A percentile compares a stretch with the other conserved stretches of the same genome.
Evolutionary conservation across 2,329 filamentous ascomycete species (phyloP).

Genomic region (Arthroderma sp.): DNA sequence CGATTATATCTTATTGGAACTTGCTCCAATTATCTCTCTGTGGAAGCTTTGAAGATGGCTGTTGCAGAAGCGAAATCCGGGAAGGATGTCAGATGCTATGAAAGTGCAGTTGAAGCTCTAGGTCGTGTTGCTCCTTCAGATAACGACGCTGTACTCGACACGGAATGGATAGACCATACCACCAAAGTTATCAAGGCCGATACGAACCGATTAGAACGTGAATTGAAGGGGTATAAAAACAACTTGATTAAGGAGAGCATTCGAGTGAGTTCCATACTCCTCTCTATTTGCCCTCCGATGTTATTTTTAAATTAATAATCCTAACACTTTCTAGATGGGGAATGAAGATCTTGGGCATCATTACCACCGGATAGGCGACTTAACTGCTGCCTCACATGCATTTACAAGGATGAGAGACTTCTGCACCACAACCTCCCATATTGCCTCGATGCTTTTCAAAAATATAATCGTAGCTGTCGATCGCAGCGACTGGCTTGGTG

Average conservation of each 20-base stretch:
- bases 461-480: slow-evolving; percentile 65
- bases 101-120: slow-evolving; percentile 54
- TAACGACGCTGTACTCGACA: slow-evolving; percentile 54
- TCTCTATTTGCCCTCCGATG: slow-evolving; percentile 3
- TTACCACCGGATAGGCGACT: slow-evolving; percentile 65
- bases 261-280: slow-evolving; percentile 44
- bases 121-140: slow-evolving; percentile 53
- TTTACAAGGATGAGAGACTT: slow-evolving; percentile 84
- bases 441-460: slow-evolving; percentile 69
- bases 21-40: slow-evolving; percentile 60
- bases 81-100: slow-evolving; percentile 60
- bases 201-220: slow-evolving; percentile 63
- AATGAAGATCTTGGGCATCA: slow-evolving; percentile 85
- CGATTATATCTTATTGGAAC: slow-evolving; percentile 72
- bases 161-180: slow-evolving; percentile 60
- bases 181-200: slow-evolving; percentile 57
- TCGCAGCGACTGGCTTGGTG: slow-evolving; percentile 62
- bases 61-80: slow-evolving; percentile 63
- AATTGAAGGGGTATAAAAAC: slow-evolving; percentile 88
- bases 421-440: slow-evolving; percentile 69
- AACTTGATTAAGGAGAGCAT: slow-evolving; percentile 97
- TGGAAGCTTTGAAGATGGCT: slow-evolving; percentile 71
- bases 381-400: slow-evolving; percentile 59
- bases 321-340: slow-evolving; percentile 55
- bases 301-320: slow-evolving; percentile 5